Percentiles rank a stretch among this genome's conserved stretches.
These are phyloP conservation scores for Plantago elongata DNA, from an alignment of 257 asterid species.

Conservation along the genomic window DNA sequence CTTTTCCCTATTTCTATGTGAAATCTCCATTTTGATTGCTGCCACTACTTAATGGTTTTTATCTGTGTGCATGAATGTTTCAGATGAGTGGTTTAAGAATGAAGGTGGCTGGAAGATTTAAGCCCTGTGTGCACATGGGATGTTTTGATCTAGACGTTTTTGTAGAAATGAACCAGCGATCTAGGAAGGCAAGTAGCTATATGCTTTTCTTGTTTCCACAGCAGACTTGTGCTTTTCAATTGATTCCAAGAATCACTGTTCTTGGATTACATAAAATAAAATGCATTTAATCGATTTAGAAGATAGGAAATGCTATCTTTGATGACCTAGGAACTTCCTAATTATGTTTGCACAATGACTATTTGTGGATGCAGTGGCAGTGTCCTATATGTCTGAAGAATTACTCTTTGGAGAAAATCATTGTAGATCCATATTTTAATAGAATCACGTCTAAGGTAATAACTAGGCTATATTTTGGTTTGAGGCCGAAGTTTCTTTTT, in stretches of 20 bases:
- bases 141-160: conserved; percentile 94
- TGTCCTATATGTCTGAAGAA: conserved; percentile 96
- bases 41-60: conserved; percentile 16
- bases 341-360: conserved; percentile 18
- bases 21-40: not conserved
- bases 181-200: conserved; percentile 81
- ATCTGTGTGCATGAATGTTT: conserved; percentile 23
- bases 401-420: conserved; percentile 75
- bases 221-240: too few species aligned
- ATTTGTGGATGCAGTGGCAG: conserved; percentile 85
- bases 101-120: conserved; percentile 95
- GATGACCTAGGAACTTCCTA: conserved; percentile 12
- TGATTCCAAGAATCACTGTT: too few species aligned
- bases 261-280: not conserved
- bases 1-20: not conserved
- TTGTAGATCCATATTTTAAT: conserved; percentile 90
- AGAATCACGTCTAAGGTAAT: conserved; percentile 74
- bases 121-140: conserved; percentile 90
- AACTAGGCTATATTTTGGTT: conserved; percentile 4
- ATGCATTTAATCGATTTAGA: not conserved
- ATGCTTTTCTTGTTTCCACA: conserved; percentile 11
- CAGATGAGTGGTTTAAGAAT: conserved; percentile 97
- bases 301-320: not conserved
- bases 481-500: conserved; percentile 9
- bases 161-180: conserved; percentile 95